Conservation (phyloP, 2,329 filamentous ascomycete species). For the Cercospora sp. region DNA sequence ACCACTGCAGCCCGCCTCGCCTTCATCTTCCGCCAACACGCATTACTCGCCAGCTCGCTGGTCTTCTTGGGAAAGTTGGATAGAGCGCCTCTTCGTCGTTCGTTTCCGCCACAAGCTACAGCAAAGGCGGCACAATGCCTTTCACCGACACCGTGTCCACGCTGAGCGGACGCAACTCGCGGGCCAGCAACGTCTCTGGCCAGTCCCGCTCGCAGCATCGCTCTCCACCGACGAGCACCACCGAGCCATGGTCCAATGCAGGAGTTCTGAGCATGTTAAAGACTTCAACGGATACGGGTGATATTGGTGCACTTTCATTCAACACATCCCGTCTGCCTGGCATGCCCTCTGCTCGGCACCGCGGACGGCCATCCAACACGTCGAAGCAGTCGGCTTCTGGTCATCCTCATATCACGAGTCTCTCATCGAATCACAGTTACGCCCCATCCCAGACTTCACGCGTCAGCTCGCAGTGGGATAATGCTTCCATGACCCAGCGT, state of each 20-base stretch:
- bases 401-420: constrained; percentile 26
- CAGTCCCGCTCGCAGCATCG: constrained; percentile 33
- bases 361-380: constrained; percentile 40
- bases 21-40: constrained; percentile 23
- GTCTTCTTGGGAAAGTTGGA: constrained; percentile 35
- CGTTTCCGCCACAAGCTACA: constrained; percentile 24
- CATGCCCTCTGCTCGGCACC: constrained; percentile 40
- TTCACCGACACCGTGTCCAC: constrained; percentile 48
- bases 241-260: constrained; percentile 40
- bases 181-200: constrained; percentile 49
- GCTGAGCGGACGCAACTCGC: constrained; percentile 50
- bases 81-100: constrained; percentile 34
- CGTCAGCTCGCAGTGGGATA: constrained; percentile 44
- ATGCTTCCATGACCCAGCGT: constrained; percentile 42
- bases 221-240: constrained; percentile 35
- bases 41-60: constrained; percentile 30
- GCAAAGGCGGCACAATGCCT: constrained; percentile 46
- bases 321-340: constrained; percentile 43
- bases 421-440: constrained; percentile 37
- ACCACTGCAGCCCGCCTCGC: constrained; percentile 15
- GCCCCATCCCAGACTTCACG: constrained; percentile 46
- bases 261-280: constrained; percentile 54
- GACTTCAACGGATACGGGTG: constrained; percentile 52
- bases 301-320: constrained; percentile 46
- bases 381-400: constrained; percentile 42